Conservation (phyloP, 2,329 filamentous ascomycete genomes). For the Nemania abortiva region DNA sequence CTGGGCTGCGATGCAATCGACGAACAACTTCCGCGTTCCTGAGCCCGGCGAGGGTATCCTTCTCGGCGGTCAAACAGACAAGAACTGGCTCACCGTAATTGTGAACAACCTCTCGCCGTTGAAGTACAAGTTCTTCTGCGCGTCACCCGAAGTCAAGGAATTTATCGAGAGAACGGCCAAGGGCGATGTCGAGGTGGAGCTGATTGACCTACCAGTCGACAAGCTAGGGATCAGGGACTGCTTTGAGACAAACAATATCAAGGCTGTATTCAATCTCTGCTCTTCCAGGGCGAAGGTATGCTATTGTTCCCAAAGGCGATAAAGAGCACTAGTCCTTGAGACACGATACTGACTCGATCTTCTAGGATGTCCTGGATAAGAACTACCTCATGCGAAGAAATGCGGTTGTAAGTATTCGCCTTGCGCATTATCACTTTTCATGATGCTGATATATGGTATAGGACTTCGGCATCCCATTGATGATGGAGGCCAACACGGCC, state of each 20-base stretch:
- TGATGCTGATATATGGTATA: neutral
- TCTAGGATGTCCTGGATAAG: conserved; percentile 71
- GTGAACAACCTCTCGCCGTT: conserved; percentile 89
- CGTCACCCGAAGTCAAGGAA: conserved; percentile 75
- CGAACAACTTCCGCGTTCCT: conserved; percentile 99
- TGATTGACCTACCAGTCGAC: conserved; percentile 97
- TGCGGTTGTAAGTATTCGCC: conserved; percentile 68
- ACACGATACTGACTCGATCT: neutral
- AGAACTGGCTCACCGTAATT: conserved; percentile 79
- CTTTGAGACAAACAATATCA: conserved; percentile 96
- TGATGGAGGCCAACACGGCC: conserved; percentile 94
- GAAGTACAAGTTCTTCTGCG: conserved; percentile 91
- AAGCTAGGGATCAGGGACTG: conserved; percentile 95
- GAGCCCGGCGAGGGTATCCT: conserved; percentile 95
- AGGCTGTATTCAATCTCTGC: conserved; percentile 93
- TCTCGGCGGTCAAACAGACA: conserved; percentile 85
- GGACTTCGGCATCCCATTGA: conserved; percentile 96
- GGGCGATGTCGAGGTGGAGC: conserved; percentile 78
- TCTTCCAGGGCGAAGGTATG: conserved; percentile 83
- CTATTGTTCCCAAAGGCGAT: conserved; percentile 58
- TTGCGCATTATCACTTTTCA: neutral
- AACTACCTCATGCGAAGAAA: conserved; percentile 99
- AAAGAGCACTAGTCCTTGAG: neutral
- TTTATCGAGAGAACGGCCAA: conserved; percentile 81
- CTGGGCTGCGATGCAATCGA: conserved; percentile 95